phyloP scores from a whole-genome alignment of 345 rosid genomes.

The Atalantia buxifolia region DNA sequence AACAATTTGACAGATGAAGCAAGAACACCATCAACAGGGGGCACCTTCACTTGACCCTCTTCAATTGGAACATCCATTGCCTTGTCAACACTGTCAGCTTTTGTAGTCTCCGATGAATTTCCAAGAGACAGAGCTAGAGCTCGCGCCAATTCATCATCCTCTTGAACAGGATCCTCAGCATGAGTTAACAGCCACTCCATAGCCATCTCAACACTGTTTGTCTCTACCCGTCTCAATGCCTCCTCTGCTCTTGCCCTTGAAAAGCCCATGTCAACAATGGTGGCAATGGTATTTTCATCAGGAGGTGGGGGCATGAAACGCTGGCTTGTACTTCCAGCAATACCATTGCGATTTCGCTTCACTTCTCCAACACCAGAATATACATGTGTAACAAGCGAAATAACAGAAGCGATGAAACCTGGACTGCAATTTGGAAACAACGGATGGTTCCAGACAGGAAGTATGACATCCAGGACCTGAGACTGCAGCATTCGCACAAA shows the following conservation, averaged over 20 bases:
- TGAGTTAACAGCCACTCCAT: slow-evolving; percentile 93
- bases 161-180: slow-evolving; percentile 90
- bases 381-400: slow-evolving; percentile 72
- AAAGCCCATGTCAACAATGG: slow-evolving; percentile 96
- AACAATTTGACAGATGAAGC: slow-evolving; percentile 72
- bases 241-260: slow-evolving; percentile 97
- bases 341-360: slow-evolving; percentile 65
- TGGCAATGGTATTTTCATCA: slow-evolving; percentile 81
- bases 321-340: slow-evolving; percentile 65
- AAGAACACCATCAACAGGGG: slow-evolving; percentile 88
- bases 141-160: slow-evolving; percentile 94
- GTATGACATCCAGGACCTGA: slow-evolving; percentile 86
- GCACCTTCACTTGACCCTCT: slow-evolving; percentile 54
- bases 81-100: slow-evolving; percentile 69
- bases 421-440: slow-evolving; percentile 76
- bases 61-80: slow-evolving; percentile 47
- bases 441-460: slow-evolving; percentile 84
- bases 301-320: slow-evolving; percentile 79
- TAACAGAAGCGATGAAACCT: slow-evolving; percentile 69
- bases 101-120: slow-evolving; percentile 80
- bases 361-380: slow-evolving; percentile 90
- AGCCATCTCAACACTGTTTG: slow-evolving; percentile 97
- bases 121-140: slow-evolving; percentile 96
- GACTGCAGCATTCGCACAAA: slow-evolving; percentile 84
- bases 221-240: slow-evolving; percentile 84